A percentile compares a stretch with the other conserved stretches of the same genome.
Conservation (phyloP, 108 stramenopile genomes). For the Cylindrotheca fusiformis region DNA sequence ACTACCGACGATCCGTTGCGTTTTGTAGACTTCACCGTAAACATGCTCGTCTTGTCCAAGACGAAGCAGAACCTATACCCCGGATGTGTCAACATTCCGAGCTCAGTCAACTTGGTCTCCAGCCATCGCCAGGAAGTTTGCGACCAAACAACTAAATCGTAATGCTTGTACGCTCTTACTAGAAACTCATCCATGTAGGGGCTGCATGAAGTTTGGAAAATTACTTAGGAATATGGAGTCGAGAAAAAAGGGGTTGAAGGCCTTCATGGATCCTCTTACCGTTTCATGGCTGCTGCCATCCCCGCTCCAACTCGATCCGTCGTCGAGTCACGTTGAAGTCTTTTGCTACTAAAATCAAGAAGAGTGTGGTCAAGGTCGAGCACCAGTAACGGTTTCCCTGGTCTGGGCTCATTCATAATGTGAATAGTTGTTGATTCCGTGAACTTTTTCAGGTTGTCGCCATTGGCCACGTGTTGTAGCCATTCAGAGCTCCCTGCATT, state of each 20-base stretch:
- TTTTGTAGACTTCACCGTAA: conserved; percentile 69
- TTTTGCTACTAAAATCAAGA: conserved; percentile 80
- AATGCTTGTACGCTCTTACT: conserved; percentile 71
- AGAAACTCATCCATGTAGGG: conserved; percentile 93
- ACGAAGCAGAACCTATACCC: conserved; percentile 90
- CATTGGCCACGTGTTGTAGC: conserved; percentile 81
- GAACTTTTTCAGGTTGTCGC: conserved; percentile 83
- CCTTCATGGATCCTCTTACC: too few species aligned
- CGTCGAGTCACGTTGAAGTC: conserved; percentile 41
- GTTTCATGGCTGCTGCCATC: conserved; percentile 40
- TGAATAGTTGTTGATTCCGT: conserved; percentile 81
- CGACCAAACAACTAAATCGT: conserved; percentile 93
- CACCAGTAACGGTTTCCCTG: conserved; percentile 86
- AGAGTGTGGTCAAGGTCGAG: conserved; percentile 96
- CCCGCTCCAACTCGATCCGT: conserved; percentile 21
- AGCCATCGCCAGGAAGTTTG: conserved; percentile 98
- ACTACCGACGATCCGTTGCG: conserved; percentile 54
- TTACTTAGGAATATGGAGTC: too few species aligned
- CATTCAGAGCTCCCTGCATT: conserved; percentile 54
- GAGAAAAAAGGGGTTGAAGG: too few species aligned
- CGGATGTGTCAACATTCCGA: conserved; percentile 87
- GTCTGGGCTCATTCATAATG: conserved; percentile 84
- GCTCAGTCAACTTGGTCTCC: conserved; percentile 92
- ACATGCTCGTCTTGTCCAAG: conserved; percentile 96
- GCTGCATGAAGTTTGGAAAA: too few species aligned